Evolutionary conservation across 2,329 filamentous ascomycete species (phyloP).

Genomic region (Pseudovirgaria hyperparasitica): DNA sequence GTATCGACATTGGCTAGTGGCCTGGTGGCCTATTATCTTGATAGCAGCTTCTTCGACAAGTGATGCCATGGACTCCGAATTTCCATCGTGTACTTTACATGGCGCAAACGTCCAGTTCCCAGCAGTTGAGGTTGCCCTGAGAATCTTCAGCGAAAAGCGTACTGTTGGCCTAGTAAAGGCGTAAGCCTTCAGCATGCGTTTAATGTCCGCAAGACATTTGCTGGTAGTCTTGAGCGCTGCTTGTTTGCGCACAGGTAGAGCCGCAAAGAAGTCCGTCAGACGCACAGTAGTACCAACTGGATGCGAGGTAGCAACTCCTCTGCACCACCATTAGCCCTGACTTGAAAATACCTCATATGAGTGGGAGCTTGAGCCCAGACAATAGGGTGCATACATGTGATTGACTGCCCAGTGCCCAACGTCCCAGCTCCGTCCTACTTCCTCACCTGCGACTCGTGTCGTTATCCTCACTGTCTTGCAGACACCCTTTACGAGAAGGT

Average conservation of each 20-base stretch:
- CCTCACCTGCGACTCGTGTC: constrained; percentile 50
- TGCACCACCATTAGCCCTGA: background rate
- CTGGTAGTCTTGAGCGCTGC: constrained; percentile 42
- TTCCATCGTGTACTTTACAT: too few relatives aligned
- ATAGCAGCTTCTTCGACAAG: constrained; percentile 45
- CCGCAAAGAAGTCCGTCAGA: constrained; percentile 45
- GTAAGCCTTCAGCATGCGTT: constrained; percentile 49
- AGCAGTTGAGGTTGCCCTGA: constrained; percentile 38
- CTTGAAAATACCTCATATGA: background rate
- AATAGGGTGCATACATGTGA: too few relatives aligned
- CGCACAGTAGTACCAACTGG: constrained; percentile 58
- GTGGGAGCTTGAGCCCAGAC: too few relatives aligned
- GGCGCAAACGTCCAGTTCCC: constrained; percentile 52
- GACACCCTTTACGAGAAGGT: constrained; percentile 47
- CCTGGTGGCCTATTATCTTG: constrained; percentile 48
- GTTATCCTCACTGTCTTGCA: constrained; percentile 45
- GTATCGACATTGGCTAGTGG: constrained; percentile 42
- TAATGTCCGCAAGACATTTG: constrained; percentile 46
- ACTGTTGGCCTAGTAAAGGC: constrained; percentile 52
- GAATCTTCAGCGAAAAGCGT: constrained; percentile 47
- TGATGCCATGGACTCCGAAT: constrained; percentile 30
- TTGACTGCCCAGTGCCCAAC: too few relatives aligned
- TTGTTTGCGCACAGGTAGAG: constrained; percentile 51
- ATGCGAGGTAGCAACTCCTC: too few relatives aligned
- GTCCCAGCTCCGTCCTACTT: constrained; percentile 41